These are phyloP conservation scores for Apiotrichum brassicae DNA, from an alignment of 1,284 basidiomycete species.

Conservation along the genomic window DNA sequence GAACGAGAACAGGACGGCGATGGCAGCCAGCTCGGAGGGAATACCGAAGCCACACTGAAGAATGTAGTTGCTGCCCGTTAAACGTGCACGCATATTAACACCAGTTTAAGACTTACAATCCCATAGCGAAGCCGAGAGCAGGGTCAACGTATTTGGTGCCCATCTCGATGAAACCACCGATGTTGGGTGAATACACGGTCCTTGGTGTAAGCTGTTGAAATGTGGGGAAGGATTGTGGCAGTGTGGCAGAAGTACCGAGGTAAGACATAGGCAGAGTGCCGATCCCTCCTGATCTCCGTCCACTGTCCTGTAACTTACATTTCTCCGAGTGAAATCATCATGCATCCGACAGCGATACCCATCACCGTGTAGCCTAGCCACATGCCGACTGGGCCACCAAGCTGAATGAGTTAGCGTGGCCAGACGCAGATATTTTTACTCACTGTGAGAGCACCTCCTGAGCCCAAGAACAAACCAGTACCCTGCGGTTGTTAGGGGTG, in stretches of 20 bases:
- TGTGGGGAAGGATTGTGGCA: too few species aligned
- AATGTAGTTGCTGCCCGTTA: constrained; percentile 21
- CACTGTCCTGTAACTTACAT: not conserved
- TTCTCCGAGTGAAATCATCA: constrained; percentile 8
- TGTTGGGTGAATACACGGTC: constrained; percentile 13
- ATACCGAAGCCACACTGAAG: constrained; percentile 16
- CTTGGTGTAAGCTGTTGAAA: not conserved
- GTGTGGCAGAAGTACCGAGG: too few species aligned
- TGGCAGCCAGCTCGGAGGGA: constrained; percentile 65
- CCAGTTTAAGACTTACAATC: not conserved
- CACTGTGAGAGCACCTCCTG: constrained; percentile 7
- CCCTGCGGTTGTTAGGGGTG: too few species aligned
- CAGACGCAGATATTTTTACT: not conserved
- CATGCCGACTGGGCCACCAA: constrained; percentile 48
- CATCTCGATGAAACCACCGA: constrained; percentile 22
- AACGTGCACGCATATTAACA: constrained; percentile 13
- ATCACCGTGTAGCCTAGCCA: constrained; percentile 23
- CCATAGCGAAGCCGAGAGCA: constrained; percentile 19
- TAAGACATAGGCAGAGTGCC: too few species aligned
- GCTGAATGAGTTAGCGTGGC: constrained; percentile 30
- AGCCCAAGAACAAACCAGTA: constrained; percentile 49
- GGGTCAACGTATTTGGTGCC: constrained; percentile 19
- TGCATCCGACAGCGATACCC: constrained; percentile 14
- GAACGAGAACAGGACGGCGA: constrained; percentile 65
- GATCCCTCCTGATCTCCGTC: too few species aligned